Percentiles rank a stretch among this genome's conserved stretches.
These are phyloP conservation scores for Candida mesenterica DNA, from an alignment of 1,139 yeast species.

Conservation along the genomic window DNA sequence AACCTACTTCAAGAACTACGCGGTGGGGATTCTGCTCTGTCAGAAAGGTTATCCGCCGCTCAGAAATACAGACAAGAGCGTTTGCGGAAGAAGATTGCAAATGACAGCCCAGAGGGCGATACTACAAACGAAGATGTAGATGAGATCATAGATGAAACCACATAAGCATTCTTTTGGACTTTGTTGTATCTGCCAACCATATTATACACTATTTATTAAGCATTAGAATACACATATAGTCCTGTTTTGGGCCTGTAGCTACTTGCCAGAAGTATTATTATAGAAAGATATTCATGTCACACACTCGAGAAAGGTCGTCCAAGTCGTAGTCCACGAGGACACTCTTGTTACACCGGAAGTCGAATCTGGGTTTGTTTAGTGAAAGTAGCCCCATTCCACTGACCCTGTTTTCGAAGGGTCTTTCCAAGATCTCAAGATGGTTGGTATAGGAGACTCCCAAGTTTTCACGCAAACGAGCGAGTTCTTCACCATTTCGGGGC, in stretches of 20 bases:
- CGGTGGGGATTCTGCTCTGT: slow-evolving; percentile 20
- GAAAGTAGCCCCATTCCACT: slow-evolving; percentile 43
- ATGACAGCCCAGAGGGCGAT: slow-evolving; percentile 6
- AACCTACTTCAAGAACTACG: slow-evolving; percentile 56
- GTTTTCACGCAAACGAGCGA: slow-evolving; percentile 11
- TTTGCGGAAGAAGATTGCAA: slow-evolving; percentile 16
- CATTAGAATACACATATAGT: too few species aligned
- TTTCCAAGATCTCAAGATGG: slow-evolving; percentile 23
- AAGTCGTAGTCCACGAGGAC: slow-evolving; percentile 37
- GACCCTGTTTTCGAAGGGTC: slow-evolving; percentile 38
- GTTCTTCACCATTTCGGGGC: slow-evolving; percentile 13
- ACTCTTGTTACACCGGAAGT: slow-evolving; percentile 27
- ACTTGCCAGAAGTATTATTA: not conserved
- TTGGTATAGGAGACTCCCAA: slow-evolving; percentile 8
- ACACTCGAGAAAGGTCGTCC: slow-evolving; percentile 23
- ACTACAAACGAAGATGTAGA: not conserved
- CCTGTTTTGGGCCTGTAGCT: too few species aligned
- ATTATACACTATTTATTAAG: too few species aligned
- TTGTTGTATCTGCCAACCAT: too few species aligned
- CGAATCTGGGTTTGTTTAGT: slow-evolving; percentile 38
- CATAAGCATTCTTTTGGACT: not conserved
- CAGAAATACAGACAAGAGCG: slow-evolving; percentile 41
- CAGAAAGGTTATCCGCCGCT: slow-evolving; percentile 28
- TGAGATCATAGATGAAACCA: not conserved
- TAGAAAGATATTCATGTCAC: not conserved